These are phyloP conservation scores for Leishmania lainsoni DNA, from an alignment of 208 protist genomes.

Conservation along the genomic window DNA sequence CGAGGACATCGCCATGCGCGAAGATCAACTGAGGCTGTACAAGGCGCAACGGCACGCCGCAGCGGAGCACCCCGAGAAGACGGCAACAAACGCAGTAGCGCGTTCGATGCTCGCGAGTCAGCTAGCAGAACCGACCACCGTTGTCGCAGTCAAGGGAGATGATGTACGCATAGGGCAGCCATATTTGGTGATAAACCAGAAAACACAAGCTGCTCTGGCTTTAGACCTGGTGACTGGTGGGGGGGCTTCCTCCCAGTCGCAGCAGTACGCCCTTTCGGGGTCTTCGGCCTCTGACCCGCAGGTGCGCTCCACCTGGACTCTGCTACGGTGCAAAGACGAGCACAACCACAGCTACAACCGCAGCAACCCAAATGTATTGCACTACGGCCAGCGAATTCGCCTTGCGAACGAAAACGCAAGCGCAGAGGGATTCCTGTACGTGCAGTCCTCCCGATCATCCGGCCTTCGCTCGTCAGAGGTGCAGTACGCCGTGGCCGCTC, in stretches of 20 bases:
- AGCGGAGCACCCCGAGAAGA: conserved; percentile 5
- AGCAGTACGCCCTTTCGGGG: conserved; percentile 17
- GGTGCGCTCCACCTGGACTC: conserved; percentile 72
- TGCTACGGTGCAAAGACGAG: conserved; percentile 66
- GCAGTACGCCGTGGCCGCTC: conserved; percentile 50
- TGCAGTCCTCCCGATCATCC: conserved; percentile 58
- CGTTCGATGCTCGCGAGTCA: conserved; percentile 17
- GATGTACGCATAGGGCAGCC: conserved; percentile 61
- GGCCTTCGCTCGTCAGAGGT: conserved; percentile 46
- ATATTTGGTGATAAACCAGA: conserved; percentile 52
- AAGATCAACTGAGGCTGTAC: conserved; percentile 77
- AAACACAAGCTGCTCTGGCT: conserved; percentile 53
- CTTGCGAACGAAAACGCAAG: conserved; percentile 71
- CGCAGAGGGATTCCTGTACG: conserved; percentile 64
- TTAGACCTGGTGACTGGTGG: conserved; percentile 41
- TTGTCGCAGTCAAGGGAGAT: conserved; percentile 29
- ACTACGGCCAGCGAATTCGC: conserved; percentile 88
- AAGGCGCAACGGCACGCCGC: conserved; percentile 19
- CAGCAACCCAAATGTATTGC: conserved; percentile 53
- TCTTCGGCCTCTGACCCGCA: conserved; percentile 41
- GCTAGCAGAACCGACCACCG: conserved; percentile 39
- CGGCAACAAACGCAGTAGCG: background rate
- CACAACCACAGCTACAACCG: conserved; percentile 73
- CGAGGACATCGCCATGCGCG: conserved; percentile 74
- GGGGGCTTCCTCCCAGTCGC: background rate